These are phyloP conservation scores for Coprinopsis sp. DNA, from an alignment of 768 basidiomycete genomes.

Conservation along the genomic window DNA sequence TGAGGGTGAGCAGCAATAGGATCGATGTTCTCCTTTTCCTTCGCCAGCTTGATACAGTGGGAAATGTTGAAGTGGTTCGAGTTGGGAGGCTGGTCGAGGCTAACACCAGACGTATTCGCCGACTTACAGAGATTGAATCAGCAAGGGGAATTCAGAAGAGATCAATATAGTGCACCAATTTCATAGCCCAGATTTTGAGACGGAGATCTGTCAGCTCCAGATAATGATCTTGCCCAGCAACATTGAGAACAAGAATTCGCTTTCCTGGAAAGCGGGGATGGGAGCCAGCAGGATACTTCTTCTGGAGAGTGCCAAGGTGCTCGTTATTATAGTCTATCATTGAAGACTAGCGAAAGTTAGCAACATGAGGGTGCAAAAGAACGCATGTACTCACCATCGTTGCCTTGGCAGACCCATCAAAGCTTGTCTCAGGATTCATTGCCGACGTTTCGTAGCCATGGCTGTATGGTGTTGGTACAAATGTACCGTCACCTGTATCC, in stretches of 20 bases:
- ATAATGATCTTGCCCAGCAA: constrained; percentile 3
- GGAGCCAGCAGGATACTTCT: constrained; percentile 1
- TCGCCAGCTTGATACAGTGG: neutral
- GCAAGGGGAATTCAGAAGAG: too few species aligned
- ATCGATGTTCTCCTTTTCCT: neutral
- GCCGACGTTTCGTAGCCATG: constrained; percentile 1
- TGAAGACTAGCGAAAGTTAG: neutral
- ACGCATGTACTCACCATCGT: neutral
- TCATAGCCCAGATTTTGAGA: constrained; percentile 4
- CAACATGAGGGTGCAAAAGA: neutral
- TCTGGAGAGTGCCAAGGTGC: neutral
- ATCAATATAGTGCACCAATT: neutral
- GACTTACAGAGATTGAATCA: too few species aligned
- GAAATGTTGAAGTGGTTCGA: neutral
- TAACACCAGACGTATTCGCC: constrained; percentile 1
- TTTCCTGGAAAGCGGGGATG: neutral
- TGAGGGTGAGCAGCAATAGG: neutral
- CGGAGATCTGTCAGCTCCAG: constrained; percentile 4
- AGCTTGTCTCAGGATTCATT: neutral
- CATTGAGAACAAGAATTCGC: neutral
- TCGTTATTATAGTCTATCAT: neutral
- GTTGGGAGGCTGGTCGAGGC: neutral
- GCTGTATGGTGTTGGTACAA: constrained; percentile 2
- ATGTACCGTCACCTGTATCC: constrained; percentile 2
- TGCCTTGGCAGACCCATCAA: constrained; percentile 5